phyloP scores from a whole-genome alignment of 2,329 filamentous ascomycete species.

The Penicillium sp. region DNA sequence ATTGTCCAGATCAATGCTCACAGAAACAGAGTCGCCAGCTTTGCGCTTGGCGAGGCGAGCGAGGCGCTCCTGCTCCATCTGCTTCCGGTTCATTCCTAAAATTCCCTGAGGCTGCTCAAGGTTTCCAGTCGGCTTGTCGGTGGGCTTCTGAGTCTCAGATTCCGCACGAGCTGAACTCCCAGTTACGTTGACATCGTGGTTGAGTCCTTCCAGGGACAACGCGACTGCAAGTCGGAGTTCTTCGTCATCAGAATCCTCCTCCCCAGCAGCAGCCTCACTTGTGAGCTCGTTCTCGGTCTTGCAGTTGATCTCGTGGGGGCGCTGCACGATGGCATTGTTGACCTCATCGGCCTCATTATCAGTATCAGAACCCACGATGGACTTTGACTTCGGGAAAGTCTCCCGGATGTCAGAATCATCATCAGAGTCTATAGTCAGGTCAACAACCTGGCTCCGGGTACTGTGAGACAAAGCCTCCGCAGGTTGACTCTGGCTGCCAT shows the following conservation, averaged over 20 bases:
- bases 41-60: slow-evolving; percentile 61
- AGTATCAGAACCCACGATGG: slow-evolving; percentile 25
- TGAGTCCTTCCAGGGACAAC: slow-evolving; percentile 29
- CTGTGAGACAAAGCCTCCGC: neutral
- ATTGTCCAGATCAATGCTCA: neutral
- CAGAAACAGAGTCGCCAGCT: slow-evolving; percentile 37
- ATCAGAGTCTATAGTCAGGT: slow-evolving; percentile 33
- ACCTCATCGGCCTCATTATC: slow-evolving; percentile 13
- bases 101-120: slow-evolving; percentile 31
- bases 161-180: neutral
- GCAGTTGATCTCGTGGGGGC: neutral
- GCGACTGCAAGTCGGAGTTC: slow-evolving; percentile 36
- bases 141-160: neutral
- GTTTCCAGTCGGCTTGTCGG: neutral
- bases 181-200: slow-evolving; percentile 7
- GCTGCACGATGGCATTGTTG: neutral
- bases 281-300: neutral
- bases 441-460: slow-evolving; percentile 23
- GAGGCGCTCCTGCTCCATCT: slow-evolving; percentile 81
- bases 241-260: slow-evolving; percentile 28
- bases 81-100: slow-evolving; percentile 64
- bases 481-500: neutral
- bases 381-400: slow-evolving; percentile 27
- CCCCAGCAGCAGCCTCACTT: neutral
- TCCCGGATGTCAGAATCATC: slow-evolving; percentile 26